Evolutionary conservation across 805 yeast species (phyloP), one percentile per base, ranked within the genome.

Genomic region (Sungouiozyma intestinalis): DNA sequence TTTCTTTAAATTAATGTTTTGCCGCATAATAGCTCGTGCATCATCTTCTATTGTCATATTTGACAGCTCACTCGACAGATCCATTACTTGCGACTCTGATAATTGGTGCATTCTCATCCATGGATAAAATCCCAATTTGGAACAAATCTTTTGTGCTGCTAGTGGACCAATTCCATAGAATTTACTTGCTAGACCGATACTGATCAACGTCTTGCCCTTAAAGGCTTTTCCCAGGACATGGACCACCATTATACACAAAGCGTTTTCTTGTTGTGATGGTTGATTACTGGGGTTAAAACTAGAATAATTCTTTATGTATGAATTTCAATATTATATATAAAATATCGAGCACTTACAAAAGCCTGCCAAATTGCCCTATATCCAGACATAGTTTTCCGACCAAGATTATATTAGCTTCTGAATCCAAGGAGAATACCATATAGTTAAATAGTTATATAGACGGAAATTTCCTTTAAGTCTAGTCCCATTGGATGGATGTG

Each of bases 61-160:
- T 1, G 94, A 77, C 39, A 92, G 70, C 60, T 92, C 96, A 60
- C 87, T 90, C 33, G 95, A 82, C 36, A 92, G 70, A 31, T 83
- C 77, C 76, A 90, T 73, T 36, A 87, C 72, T 54, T 87, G 94
- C 20, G 86, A 84, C 64, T 92, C 97, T 21, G 82, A 69, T 33
- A 92, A 73, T 64, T 92, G 95, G 60, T 85, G 92, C 84, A 88
- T 81, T 65, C 95, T 77, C 94, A 90, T 88, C 59, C 74, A 71
- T 37, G 97, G 97, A 57, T 88, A 90, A 45, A 92, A 74, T 9
- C 95, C 96, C 17, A 90, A 76, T 58, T 79, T 85, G 33, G 97
- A 79, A 60, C 96, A 87, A 41, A 92, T 69, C 53, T 71, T 69
- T 48, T 74, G 75, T 2, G 97, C 90, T 8, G 83, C 77, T 41